Conservation (phyloP, 495 filamentous ascomycete species). For the Penicillium chermesinum region DNA sequence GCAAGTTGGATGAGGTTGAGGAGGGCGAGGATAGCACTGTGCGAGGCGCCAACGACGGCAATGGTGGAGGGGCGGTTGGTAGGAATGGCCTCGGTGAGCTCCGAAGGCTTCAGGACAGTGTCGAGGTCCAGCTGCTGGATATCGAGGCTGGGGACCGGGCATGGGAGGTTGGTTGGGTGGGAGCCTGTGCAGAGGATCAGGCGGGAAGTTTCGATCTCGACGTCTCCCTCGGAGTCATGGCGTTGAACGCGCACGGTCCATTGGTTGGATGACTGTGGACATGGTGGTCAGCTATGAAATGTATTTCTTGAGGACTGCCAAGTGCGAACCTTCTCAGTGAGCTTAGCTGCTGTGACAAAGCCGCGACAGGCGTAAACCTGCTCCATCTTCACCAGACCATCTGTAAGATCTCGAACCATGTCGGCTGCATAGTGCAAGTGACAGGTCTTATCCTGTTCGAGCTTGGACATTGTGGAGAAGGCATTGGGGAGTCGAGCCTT, state of each 20-base stretch:
- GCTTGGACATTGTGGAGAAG: conserved; percentile 44
- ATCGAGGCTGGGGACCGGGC: conserved; percentile 28
- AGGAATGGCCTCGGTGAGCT: conserved; percentile 41
- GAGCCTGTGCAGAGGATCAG: conserved; percentile 58
- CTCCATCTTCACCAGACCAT: conserved; percentile 44
- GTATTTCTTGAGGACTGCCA: not conserved
- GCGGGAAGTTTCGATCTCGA: conserved; percentile 33
- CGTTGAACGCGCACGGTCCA: conserved; percentile 43
- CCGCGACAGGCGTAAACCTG: conserved; percentile 38
- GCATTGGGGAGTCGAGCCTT: conserved; percentile 45
- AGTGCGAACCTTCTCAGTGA: conserved; percentile 22
- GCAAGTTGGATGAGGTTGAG: conserved; percentile 54
- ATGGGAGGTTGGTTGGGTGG: conserved; percentile 41
- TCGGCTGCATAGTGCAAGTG: conserved; percentile 50
- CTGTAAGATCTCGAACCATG: conserved; percentile 45
- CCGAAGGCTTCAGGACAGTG: conserved; percentile 48
- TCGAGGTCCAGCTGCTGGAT: conserved; percentile 49
- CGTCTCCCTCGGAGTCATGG: conserved; percentile 21
- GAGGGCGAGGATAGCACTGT: conserved; percentile 57
- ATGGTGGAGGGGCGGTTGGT: conserved; percentile 32
- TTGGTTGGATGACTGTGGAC: conserved; percentile 8
- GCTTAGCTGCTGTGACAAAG: conserved; percentile 37
- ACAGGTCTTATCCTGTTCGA: conserved; percentile 52
- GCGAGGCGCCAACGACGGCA: conserved; percentile 55
- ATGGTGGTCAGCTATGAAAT: conserved; percentile 3